Conservation (phyloP, 1,284 basidiomycete species). For the Pseudozyma thailandica region DNA sequence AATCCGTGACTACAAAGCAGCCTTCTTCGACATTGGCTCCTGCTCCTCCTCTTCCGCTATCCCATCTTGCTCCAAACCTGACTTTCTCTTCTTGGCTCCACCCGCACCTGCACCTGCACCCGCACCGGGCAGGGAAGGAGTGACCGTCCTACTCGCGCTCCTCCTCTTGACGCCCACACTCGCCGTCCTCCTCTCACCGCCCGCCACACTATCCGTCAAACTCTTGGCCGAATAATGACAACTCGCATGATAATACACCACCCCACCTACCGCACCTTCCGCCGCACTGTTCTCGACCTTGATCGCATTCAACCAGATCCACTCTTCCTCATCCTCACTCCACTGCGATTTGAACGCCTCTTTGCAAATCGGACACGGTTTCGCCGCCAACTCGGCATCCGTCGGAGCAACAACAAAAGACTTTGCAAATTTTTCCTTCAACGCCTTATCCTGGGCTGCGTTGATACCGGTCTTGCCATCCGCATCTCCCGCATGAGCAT, state of each 20-base stretch:
- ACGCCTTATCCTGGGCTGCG: conserved; percentile 74
- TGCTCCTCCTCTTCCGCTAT: neutral
- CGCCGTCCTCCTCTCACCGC: conserved; percentile 21
- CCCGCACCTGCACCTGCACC: neutral
- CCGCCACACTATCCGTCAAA: conserved; percentile 53
- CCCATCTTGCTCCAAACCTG: conserved; percentile 10
- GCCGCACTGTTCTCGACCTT: conserved; percentile 73
- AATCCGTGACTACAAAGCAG: conserved; percentile 10
- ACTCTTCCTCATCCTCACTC: conserved; percentile 95
- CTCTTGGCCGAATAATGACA: conserved; percentile 66
- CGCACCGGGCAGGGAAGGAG: conserved; percentile 5
- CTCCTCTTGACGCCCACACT: conserved; percentile 34
- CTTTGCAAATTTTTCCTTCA: conserved; percentile 73
- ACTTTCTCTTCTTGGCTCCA: conserved; percentile 21
- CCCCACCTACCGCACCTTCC: conserved; percentile 6
- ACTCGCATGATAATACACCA: conserved; percentile 62
- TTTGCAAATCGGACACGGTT: conserved; percentile 96
- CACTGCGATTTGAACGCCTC: conserved; percentile 92
- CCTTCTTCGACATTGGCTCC: conserved; percentile 20
- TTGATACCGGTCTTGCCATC: conserved; percentile 63
- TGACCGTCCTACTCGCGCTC: conserved; percentile 29
- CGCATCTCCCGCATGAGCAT: conserved; percentile 52
- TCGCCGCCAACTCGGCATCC: conserved; percentile 80
- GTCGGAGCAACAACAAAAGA: conserved; percentile 80
- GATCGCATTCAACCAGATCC: conserved; percentile 95